Base-by-base conservation (phyloP, 2,329 filamentous ascomycete species). In the Colletotrichum graminicola region DNA sequence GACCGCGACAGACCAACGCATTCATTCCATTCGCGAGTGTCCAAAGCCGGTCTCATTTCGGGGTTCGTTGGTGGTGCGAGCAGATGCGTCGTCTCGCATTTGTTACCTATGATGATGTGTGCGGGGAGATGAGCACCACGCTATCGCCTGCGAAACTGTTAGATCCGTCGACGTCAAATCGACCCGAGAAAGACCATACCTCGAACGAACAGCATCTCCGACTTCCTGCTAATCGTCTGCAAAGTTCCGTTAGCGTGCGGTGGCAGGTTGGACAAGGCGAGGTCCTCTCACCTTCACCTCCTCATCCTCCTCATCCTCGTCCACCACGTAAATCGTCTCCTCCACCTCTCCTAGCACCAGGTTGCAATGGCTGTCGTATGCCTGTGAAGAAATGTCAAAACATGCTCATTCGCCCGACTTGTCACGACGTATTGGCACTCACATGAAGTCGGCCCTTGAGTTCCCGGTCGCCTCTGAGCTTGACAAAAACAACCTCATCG, bases 301-400 rank as follows among this genome's bases (percentile, higher is more conserved):
- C 69, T 95, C 92, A 29, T 94, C 92, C 21, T 92, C 90, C 51
- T 97, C 94, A 18, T 94, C 93, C 72, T 97, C 95, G 71, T 97
- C 95, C 5, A 97, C 91, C 43, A 95, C 87, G 80, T 97, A 99
- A 75, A 99, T 94, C 8, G 95, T 98, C 86, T 99, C 96, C 79
- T 98, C 94, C 5, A 98, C 96, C 75, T 99, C 96, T 66, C 96
- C 95, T 7, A 99, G 88, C 7, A 99, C 94, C 55, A 99, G 84
- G 79, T 99, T 99, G 88, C 97, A 99, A 82, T 99, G 96, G 78
- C 94, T 97, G 80, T 99, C 96, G 81, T 99, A 99, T 67, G 96
- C 96, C 96, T 99, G 71, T 23, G 8, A 18, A 18, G 0, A 65
- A 41, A 21, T 56, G 59, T 73, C 21, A 72, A 47, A 47, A 63